Conservation (phyloP, 75 land plant species). For the Cupressus sempervirens region DNA sequence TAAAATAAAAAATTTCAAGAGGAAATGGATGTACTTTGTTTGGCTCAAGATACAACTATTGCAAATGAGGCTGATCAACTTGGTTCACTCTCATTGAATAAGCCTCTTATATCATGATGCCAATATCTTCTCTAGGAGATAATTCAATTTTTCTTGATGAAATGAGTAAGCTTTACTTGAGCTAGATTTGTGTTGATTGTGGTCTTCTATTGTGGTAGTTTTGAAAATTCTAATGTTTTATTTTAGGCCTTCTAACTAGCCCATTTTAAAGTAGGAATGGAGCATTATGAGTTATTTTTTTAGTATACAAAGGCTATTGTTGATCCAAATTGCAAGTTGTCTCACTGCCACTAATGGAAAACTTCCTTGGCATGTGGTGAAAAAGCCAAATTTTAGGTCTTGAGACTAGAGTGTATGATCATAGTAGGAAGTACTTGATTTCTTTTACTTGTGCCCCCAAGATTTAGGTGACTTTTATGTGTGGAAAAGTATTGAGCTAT, state of each 20-base stretch:
- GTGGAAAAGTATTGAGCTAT: background rate
- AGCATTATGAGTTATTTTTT: constrained; percentile 7
- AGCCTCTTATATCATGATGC: constrained; percentile 10
- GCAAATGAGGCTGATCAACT: constrained; percentile 29
- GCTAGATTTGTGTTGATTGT: constrained; percentile 6
- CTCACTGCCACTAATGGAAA: constrained; percentile 6
- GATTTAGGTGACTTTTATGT: background rate
- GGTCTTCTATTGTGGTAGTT: background rate
- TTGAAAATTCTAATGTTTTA: background rate
- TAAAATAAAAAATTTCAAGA: constrained; percentile 73
- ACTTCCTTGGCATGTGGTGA: constrained; percentile 8
- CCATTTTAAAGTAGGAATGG: constrained; percentile 15
- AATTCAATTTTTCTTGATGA: background rate
- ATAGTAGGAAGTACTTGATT: background rate
- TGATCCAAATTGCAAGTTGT: constrained; percentile 7
- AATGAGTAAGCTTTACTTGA: background rate
- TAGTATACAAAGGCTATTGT: background rate
- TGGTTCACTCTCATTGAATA: constrained; percentile 24
- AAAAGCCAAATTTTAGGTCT: constrained; percentile 13
- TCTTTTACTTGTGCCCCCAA: background rate
- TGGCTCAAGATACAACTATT: constrained; percentile 28
- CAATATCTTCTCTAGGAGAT: background rate
- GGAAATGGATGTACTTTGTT: constrained; percentile 73
- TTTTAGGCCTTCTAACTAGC: constrained; percentile 10
- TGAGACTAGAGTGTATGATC: constrained; percentile 9